A percentile compares a stretch with the other conserved stretches of the same genome.
These are phyloP conservation scores for Platanthera guangdongensis DNA, from an alignment of 106 monocot genomes.

Conservation along the genomic window DNA sequence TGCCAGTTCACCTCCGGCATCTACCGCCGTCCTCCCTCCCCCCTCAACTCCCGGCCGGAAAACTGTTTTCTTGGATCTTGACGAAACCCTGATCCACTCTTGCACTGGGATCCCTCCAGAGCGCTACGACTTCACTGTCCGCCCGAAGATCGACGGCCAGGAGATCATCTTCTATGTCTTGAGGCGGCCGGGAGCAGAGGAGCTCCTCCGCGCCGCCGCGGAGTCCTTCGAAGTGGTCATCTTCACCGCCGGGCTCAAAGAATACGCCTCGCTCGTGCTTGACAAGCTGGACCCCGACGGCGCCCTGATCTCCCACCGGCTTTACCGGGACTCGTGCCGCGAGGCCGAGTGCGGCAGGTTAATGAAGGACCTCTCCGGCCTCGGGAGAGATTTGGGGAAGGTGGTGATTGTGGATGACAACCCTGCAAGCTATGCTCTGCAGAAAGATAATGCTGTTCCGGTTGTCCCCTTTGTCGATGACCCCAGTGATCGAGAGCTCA, in stretches of 20 bases:
- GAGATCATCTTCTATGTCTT: constrained; percentile 66
- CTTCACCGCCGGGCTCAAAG: constrained; percentile 79
- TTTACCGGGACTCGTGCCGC: constrained; percentile 72
- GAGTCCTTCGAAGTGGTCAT: constrained; percentile 59
- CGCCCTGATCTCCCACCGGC: constrained; percentile 48
- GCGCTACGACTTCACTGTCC: constrained; percentile 66
- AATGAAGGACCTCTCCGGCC: constrained; percentile 57
- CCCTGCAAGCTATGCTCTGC: constrained; percentile 55
- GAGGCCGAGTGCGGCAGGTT: constrained; percentile 52
- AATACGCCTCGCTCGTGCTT: constrained; percentile 86
- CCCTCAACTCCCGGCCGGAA: constrained; percentile 17
- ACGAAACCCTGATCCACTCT: constrained; percentile 89
- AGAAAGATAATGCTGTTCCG: constrained; percentile 68
- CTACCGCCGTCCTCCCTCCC: constrained; percentile 5
- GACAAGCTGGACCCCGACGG: constrained; percentile 55
- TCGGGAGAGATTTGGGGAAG: constrained; percentile 42
- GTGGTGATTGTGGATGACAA: constrained; percentile 84
- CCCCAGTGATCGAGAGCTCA: constrained; percentile 50
- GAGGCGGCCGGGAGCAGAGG: constrained; percentile 71
- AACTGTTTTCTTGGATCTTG: constrained; percentile 83
- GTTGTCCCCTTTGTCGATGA: constrained; percentile 53
- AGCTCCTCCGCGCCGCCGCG: constrained; percentile 38
- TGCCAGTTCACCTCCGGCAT: not conserved
- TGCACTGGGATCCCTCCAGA: constrained; percentile 31
- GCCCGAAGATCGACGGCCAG: constrained; percentile 49